phyloP scores from a whole-genome alignment of 768 basidiomycete genomes.

The Lactarius akahatsu region DNA sequence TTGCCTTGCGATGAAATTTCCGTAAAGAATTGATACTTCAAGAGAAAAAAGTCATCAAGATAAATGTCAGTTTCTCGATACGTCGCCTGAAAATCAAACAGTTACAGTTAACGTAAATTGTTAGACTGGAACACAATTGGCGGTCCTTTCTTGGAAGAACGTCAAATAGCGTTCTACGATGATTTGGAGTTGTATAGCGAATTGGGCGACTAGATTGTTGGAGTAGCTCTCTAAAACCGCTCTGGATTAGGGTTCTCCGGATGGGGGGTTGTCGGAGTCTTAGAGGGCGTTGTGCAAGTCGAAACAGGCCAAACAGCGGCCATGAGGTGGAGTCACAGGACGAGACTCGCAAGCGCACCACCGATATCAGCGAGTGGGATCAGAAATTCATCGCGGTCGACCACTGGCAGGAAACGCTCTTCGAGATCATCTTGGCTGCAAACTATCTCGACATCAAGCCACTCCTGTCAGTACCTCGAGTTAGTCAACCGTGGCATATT shows the following conservation, averaged over 20 bases:
- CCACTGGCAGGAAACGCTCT: conserved; percentile 99
- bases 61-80: neutral
- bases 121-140: neutral
- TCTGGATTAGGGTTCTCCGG: neutral
- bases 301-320: no score
- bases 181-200: neutral
- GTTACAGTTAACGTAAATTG: neutral
- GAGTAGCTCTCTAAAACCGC: neutral
- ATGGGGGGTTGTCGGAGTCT: neutral
- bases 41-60: no score
- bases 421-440: conserved; percentile 98
- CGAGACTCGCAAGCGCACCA: conserved; percentile 96
- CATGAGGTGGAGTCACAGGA: conserved; percentile 65
- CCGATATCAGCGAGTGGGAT: conserved; percentile 99
- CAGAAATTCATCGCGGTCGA: conserved; percentile 98
- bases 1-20: no score
- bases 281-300: neutral
- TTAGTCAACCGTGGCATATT: neutral
- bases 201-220: neutral
- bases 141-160: neutral
- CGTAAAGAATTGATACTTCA: no score
- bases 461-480: conserved; percentile 58
- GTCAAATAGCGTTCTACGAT: neutral
- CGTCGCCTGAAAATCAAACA: neutral
- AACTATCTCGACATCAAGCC: conserved; percentile 99